Percentiles rank a stretch among this genome's conserved stretches.
phyloP scores from a whole-genome alignment of 257 asterid species.

The Buddleja alternifolia region DNA sequence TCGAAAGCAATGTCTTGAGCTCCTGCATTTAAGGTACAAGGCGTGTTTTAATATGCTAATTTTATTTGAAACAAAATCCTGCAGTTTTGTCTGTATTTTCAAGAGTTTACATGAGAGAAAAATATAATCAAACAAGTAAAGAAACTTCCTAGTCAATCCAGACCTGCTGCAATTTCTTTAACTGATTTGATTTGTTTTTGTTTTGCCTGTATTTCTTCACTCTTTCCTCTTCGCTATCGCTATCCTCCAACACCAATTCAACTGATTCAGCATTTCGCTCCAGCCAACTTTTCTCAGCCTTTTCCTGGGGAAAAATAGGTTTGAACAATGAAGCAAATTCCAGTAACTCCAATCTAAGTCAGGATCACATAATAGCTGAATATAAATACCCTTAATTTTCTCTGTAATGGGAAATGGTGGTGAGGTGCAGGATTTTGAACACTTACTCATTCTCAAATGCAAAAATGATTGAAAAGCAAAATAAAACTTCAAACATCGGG shows the following conservation, averaged over 20 bases:
- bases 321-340: conserved; percentile 21
- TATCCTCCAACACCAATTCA: conserved; percentile 75
- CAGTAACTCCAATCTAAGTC: conserved; percentile 7
- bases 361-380: conserved; percentile 9
- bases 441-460: not conserved
- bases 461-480: conserved; percentile 3
- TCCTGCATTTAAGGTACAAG: conserved; percentile 60
- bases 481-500: not conserved
- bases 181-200: conserved; percentile 66
- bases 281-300: conserved; percentile 85
- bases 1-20: conserved; percentile 65
- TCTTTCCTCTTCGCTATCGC: conserved; percentile 91
- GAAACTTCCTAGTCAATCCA: conserved; percentile 15
- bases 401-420: not conserved
- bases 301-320: conserved; percentile 53
- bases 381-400: not conserved
- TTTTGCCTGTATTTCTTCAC: conserved; percentile 65
- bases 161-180: conserved; percentile 82
- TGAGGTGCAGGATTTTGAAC: conserved; percentile 9
- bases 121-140: conserved; percentile 2
- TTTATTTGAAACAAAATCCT: not conserved
- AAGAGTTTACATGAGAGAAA: not conserved
- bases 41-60: not conserved
- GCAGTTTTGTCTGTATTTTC: not conserved
- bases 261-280: conserved; percentile 80